Evolutionary conservation across 192 early-diverging fungal genomes (phyloP), one percentile per base, ranked within the genome.

Genomic region (Podila epigama): DNA sequence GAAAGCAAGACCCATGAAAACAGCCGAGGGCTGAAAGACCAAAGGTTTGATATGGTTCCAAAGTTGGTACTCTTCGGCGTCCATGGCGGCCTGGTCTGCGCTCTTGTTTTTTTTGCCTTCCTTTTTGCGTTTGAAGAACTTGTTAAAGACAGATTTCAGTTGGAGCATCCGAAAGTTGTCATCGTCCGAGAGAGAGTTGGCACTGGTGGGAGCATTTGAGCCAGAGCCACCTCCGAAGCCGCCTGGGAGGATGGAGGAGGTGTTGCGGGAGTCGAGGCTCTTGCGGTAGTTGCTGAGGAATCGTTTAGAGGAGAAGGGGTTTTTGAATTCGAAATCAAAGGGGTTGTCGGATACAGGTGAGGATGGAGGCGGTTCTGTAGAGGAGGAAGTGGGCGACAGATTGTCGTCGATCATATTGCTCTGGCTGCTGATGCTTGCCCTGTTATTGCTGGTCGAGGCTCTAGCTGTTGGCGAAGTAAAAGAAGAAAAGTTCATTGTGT

Each of bases 1-100:
- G 50, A 77, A 77, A n/a, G 65, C 63, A 20, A 77, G 66, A 13
- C 73, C 73, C 73, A 77, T 77, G 40, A 77, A 77, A 3, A 77
- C 50, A 6, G 73, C 72, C 8, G 72, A 77, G 41, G 73, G 73
- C 20, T 77, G 66, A 34, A 62, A 51, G 25, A 77, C 36, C 44
- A 77, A 35, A 11, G 73, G 66, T 5, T 59, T 41, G 39, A 77
- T 55, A 36, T 77, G 67, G 32, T 64, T 77, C 63, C 63, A 77
- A 4, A 77, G 53, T 20, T 77, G 73, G 25, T 59, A 64, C 16
- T 77, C 73, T 50, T 77, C 72, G 13, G 53, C 50, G 16, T 72
- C 70, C 8, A 64, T 52, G 12, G 37, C 70, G 15, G 50, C 41
- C 50, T 77, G 73, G 44, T 77, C 60, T 1, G 60, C 37, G 32